Evolutionary conservation across 1,284 basidiomycete genomes (phyloP).

Genomic region (Ganoderma sinense): DNA sequence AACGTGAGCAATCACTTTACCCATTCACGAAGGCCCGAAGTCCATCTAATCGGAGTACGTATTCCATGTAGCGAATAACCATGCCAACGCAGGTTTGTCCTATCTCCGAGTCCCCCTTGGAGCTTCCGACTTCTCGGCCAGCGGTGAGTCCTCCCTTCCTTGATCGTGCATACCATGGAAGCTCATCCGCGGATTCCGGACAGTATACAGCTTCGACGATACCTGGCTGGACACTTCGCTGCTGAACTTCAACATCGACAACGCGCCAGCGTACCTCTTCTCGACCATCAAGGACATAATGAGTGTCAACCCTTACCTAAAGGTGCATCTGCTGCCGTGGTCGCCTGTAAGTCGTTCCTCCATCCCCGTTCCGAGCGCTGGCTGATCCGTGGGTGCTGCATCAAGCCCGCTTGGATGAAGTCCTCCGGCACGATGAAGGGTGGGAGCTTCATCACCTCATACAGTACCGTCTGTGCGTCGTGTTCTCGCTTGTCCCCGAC

Average conservation of each 20-base stretch:
- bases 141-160: conserved; percentile 22
- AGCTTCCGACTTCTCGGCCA: conserved; percentile 53
- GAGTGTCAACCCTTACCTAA: conserved; percentile 49
- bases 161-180: conserved; percentile 6
- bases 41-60: not conserved
- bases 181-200: conserved; percentile 3
- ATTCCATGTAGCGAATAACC: conserved; percentile 49
- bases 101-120: conserved; percentile 62
- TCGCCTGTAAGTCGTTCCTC: conserved; percentile 49
- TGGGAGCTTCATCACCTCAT: conserved; percentile 47
- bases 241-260: conserved; percentile 49
- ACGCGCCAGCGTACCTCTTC: conserved; percentile 55
- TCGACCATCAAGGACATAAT: conserved; percentile 54
- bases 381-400: not conserved
- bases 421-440: conserved; percentile 51
- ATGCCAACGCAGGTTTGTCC: conserved; percentile 52
- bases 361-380: not conserved
- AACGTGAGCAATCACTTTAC: conserved; percentile 42
- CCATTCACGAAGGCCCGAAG: not conserved
- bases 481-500: conserved; percentile 24
- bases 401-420: conserved; percentile 63
- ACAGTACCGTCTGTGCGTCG: conserved; percentile 49
- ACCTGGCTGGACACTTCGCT: conserved; percentile 51
- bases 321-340: conserved; percentile 57
- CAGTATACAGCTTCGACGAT: conserved; percentile 59